phyloP scores from a whole-genome alignment of 371 early-diverging fungal genomes.

The Mortierella sp. region DNA sequence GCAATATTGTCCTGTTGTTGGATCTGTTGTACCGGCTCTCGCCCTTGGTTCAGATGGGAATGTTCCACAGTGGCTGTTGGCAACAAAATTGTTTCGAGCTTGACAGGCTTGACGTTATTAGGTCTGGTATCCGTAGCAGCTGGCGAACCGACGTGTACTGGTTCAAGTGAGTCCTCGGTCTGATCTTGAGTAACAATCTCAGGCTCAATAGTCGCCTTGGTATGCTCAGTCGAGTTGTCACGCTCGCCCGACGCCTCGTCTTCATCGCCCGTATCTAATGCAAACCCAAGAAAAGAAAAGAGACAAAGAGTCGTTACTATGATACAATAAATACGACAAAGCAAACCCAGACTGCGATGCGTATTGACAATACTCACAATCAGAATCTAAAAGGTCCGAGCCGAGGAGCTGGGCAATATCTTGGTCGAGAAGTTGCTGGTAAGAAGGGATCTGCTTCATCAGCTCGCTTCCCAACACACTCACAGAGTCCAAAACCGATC shows the following conservation, averaged over 20 bases:
- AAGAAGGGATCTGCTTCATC: constrained; percentile 13
- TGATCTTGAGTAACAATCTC: neutral
- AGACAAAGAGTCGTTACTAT: fast-evolving
- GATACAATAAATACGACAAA: no score
- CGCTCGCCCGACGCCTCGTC: neutral
- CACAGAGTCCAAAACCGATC: neutral
- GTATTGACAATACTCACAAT: neutral
- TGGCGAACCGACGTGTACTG: neutral
- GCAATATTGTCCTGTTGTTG: neutral
- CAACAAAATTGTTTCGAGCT: no score
- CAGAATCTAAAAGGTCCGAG: neutral
- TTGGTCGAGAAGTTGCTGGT: neutral
- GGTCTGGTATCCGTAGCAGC: neutral
- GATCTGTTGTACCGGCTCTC: neutral
- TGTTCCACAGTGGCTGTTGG: no score
- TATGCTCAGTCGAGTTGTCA: neutral
- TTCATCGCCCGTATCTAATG: neutral
- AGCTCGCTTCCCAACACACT: neutral
- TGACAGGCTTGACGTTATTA: neutral
- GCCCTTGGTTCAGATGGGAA: neutral
- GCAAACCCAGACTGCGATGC: no score
- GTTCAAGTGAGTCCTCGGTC: neutral
- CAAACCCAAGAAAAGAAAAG: neutral
- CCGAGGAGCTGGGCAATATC: constrained; percentile 7
- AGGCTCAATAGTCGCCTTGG: neutral